A percentile compares a stretch with the other conserved stretches of the same genome.
These are phyloP conservation scores for Pseudogymnoascus sp. DNA, from an alignment of 2,329 filamentous ascomycete species.

Conservation along the genomic window DNA sequence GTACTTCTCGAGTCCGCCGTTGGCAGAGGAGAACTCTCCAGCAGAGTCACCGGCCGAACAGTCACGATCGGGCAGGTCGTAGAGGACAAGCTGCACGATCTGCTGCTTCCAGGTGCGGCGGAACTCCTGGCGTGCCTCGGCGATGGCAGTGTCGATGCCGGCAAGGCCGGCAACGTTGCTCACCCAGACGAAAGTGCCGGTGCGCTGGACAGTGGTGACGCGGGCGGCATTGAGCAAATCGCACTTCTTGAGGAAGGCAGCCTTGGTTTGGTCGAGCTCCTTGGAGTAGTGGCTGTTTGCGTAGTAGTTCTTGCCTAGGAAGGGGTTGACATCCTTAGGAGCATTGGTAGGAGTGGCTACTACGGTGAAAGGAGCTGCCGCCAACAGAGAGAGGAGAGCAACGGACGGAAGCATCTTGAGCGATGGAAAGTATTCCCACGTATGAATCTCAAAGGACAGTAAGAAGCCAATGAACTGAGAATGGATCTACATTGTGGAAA, in stretches of 20 bases:
- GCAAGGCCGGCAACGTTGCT: slow-evolving; percentile 30
- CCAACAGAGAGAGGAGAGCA: slow-evolving; percentile 2
- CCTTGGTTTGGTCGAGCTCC: slow-evolving; percentile 34
- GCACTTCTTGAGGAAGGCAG: slow-evolving; percentile 29
- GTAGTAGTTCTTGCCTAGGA: slow-evolving; percentile 40
- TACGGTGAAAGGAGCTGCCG: background rate
- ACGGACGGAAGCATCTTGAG: slow-evolving; percentile 4
- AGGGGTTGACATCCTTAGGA: slow-evolving; percentile 32
- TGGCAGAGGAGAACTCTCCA: slow-evolving; percentile 32
- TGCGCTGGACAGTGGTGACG: slow-evolving; percentile 32
- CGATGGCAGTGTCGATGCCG: slow-evolving; percentile 34
- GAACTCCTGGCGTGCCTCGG: slow-evolving; percentile 30
- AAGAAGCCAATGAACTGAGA: background rate
- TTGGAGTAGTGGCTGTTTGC: slow-evolving; percentile 35
- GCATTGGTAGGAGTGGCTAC: background rate
- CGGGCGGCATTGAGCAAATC: slow-evolving; percentile 32
- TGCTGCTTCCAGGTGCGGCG: slow-evolving; percentile 22
- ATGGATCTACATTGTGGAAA: slow-evolving; percentile 6
- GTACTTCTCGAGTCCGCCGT: slow-evolving; percentile 33
- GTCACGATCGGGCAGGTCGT: slow-evolving; percentile 38
- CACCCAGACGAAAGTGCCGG: slow-evolving; percentile 37
- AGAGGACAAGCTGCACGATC: slow-evolving; percentile 36
- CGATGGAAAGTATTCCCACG: background rate
- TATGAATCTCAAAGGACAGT: slow-evolving; percentile 1
- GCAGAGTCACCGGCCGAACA: slow-evolving; percentile 36